phyloP scores from a whole-genome alignment of 2,329 filamentous ascomycete species.

The Colletotrichum sublineola region DNA sequence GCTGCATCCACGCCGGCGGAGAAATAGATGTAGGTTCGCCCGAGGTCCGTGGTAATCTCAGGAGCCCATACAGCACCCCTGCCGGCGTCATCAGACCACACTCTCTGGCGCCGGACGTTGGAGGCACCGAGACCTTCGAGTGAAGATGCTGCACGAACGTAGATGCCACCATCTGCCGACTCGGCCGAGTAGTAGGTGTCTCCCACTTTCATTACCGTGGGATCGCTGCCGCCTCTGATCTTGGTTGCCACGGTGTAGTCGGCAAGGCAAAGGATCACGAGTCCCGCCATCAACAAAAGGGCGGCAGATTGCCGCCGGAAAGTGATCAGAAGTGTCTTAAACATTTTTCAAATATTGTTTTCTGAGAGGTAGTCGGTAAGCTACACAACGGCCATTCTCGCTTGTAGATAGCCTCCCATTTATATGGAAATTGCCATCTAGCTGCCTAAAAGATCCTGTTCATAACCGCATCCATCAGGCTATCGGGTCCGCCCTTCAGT shows the following conservation, averaged over 20 bases:
- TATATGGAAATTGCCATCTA: not conserved
- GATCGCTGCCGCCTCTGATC: conserved; percentile 44
- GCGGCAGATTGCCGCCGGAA: conserved; percentile 4
- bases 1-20: conserved; percentile 38
- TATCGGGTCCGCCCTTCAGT: not conserved
- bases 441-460: not conserved
- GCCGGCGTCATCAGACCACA: conserved; percentile 42
- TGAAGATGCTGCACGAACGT: conserved; percentile 42
- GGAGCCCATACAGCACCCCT: conserved; percentile 45
- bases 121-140: conserved; percentile 41
- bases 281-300: conserved; percentile 6
- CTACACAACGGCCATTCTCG: not conserved
- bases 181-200: conserved; percentile 46
- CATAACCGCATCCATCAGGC: too few relatives aligned
- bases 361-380: not conserved
- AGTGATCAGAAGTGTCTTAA: not conserved
- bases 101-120: conserved; percentile 33
- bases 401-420: not conserved
- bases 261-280: conserved; percentile 40
- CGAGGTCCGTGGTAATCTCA: conserved; percentile 43
- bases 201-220: conserved; percentile 43
- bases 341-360: not conserved
- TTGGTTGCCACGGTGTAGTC: conserved; percentile 28
- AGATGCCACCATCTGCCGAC: conserved; percentile 43
- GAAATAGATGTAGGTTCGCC: conserved; percentile 45